These are phyloP conservation scores for Boletus reticuloceps DNA, from an alignment of 768 basidiomycete species.

Conservation along the genomic window DNA sequence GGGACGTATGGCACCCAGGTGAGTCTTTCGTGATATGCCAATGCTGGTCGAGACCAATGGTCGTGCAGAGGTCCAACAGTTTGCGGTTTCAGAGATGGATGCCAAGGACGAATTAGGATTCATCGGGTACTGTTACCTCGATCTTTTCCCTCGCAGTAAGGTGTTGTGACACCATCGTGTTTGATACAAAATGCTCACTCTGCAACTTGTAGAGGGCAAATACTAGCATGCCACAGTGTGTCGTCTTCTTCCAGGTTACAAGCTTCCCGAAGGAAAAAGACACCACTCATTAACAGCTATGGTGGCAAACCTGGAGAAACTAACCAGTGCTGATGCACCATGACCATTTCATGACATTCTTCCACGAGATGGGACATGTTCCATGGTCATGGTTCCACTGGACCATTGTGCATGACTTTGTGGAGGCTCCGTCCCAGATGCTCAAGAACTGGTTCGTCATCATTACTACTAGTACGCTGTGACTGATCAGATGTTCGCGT, in stretches of 20 bases:
- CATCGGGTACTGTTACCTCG: conserved; percentile 86
- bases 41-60: background rate
- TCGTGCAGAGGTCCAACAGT: conserved; percentile 71
- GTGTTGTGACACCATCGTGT: background rate
- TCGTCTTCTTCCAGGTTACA: conserved; percentile 67
- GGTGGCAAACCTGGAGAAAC: conserved; percentile 90
- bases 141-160: conserved; percentile 79
- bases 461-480: background rate
- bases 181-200: background rate
- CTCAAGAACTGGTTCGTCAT: conserved; percentile 75
- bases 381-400: conserved; percentile 80
- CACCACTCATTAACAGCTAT: conserved; percentile 77
- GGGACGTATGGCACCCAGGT: conserved; percentile 82
- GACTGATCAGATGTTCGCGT: background rate
- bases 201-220: conserved; percentile 51
- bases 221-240: conserved; percentile 89
- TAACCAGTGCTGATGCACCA: conserved; percentile 84
- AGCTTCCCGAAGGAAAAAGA: conserved; percentile 51
- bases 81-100: conserved; percentile 79
- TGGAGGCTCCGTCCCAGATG: conserved; percentile 91
- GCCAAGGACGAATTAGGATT: conserved; percentile 71
- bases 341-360: conserved; percentile 85
- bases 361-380: conserved; percentile 89
- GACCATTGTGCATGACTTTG: conserved; percentile 78
- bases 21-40: conserved; percentile 10